These are phyloP conservation scores for Botryotinia convoluta DNA, from an alignment of 2,329 filamentous ascomycete genomes.

Conservation along the genomic window DNA sequence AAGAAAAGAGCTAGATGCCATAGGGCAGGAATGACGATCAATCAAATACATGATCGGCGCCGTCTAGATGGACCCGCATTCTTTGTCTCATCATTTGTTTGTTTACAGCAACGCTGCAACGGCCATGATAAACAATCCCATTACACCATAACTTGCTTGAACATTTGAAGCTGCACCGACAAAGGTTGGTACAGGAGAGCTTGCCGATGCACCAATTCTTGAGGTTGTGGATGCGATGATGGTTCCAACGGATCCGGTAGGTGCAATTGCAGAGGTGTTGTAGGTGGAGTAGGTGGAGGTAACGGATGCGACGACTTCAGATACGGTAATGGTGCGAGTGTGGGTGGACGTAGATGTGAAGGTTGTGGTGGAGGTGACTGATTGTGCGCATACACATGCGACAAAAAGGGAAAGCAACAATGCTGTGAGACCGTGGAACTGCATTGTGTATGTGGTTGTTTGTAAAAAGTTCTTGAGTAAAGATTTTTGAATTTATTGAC, in stretches of 20 bases:
- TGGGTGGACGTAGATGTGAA: conserved; percentile 4
- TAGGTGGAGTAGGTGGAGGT: conserved; percentile 11
- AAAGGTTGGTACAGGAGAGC: background rate
- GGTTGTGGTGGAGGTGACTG: background rate
- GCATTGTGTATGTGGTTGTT: conserved; percentile 13
- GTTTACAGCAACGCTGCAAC: conserved; percentile 12
- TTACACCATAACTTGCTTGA: conserved; percentile 4
- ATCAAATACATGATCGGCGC: background rate
- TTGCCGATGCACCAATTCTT: background rate
- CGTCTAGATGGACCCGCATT: conserved; percentile 7
- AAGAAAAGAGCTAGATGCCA: background rate
- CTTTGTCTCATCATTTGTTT: conserved; percentile 11
- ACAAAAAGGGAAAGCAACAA: conserved; percentile 17
- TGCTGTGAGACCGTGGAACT: conserved; percentile 14
- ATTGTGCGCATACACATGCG: conserved; percentile 16
- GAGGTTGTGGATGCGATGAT: background rate
- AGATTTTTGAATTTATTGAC: conserved; percentile 5
- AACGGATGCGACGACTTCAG: conserved; percentile 9
- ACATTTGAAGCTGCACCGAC: background rate
- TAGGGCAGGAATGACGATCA: background rate
- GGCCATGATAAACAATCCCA: conserved; percentile 16
- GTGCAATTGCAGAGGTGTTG: conserved; percentile 2
- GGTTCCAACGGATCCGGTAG: conserved; percentile 6
- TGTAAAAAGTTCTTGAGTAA: background rate
- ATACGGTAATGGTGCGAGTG: conserved; percentile 17